A percentile compares a stretch with the other conserved stretches of the same genome.
Evolutionary conservation across 257 asterid species (phyloP).

Genomic region (Solanum pinnatisectum): DNA sequence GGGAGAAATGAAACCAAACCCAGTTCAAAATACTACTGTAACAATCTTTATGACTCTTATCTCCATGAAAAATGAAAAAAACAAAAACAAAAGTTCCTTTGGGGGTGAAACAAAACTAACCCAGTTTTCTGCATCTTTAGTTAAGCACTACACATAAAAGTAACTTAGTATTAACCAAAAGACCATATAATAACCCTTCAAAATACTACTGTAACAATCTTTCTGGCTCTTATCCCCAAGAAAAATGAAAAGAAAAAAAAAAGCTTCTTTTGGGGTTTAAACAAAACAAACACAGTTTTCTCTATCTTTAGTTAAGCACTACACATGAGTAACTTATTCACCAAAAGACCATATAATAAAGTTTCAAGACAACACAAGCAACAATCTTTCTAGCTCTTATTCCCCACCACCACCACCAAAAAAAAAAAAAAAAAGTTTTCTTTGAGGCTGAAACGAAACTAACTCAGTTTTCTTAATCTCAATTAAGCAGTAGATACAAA

Average conservation of each 20-base stretch:
- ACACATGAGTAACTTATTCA: not conserved
- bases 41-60: not conserved
- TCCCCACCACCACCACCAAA: not conserved
- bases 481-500: not conserved
- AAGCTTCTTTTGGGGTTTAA: not conserved
- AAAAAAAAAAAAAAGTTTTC: not conserved
- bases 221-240: not conserved
- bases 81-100: not conserved
- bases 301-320: not conserved
- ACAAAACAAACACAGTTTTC: not conserved
- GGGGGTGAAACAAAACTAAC: not conserved
- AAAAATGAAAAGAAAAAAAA: not conserved
- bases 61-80: not conserved
- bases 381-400: not conserved
- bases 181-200: not conserved
- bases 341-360: not conserved
- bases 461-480: not conserved
- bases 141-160: not conserved
- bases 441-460: not conserved
- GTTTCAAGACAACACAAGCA: not conserved
- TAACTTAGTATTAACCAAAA: not conserved
- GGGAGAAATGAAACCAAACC: not conserved
- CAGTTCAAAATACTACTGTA: not conserved
- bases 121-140: not conserved
- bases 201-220: not conserved